Evolutionary conservation across 208 protist species (phyloP), one percentile per base, ranked within the genome.

Genomic region (Trypanosoma scelopori): DNA sequence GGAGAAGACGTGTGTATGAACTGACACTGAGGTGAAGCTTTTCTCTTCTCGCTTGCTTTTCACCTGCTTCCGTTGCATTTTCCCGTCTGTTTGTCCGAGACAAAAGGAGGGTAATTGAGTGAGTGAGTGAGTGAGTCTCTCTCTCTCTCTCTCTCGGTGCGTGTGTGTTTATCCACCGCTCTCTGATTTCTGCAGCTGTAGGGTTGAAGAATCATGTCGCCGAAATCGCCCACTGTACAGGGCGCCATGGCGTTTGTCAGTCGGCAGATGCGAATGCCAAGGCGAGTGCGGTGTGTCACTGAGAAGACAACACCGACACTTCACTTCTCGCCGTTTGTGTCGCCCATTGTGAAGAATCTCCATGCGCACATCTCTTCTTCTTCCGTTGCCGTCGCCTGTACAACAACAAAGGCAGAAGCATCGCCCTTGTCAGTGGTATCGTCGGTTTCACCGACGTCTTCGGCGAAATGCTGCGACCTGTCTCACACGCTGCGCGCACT

Each of bases 191-290:
- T 62, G 20, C n/a, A 20, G 6, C 50, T 30, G 45, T 62, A 23
- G 43, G 15, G 42, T 37, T 32, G n/a, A 51, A 7, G 27, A 7
- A 61, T 35, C 13, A 71, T 64, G 65, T 20, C 65, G 18, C 27
- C 32, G 22, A 43, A 41, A 11, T 41, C 28, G 42, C 60, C 68
- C 20, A 20, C 27, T 6, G 68, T 74, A 37, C 60, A 59, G 46
- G 39, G 35, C 16, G 68, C 60, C 13, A 74, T 74, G 53, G 46
- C 60, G 27, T 5, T 46, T 46, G 68, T 74, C 28, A 57, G 41
- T 18, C 68, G 68, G 28, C 68, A 45, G 35, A 48, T 74, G 30
- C 35, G 41, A 35, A 13, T 74, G 16, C 51, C 32, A 37, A 37
- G 32, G 9, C 32, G 32, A 28, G n/a, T 50, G 68, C 28, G 25